Evolutionary conservation across 2,329 filamentous ascomycete genomes (phyloP).

Genomic region (Colletotrichum theobromicola): DNA sequence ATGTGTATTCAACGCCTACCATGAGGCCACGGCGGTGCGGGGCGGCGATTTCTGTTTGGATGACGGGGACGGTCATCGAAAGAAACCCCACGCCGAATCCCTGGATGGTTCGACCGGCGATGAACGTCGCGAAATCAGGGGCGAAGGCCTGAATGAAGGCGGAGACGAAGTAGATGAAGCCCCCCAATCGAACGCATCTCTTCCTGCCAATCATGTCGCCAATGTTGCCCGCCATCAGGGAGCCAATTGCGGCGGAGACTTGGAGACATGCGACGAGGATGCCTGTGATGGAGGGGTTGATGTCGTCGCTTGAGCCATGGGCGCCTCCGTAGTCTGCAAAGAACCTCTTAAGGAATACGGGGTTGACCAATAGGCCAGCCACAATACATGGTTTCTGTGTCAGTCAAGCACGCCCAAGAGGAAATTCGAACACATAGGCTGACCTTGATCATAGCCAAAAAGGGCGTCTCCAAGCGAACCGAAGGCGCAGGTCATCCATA

Average conservation of each 20-base stretch:
- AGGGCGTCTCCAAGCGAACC: background rate
- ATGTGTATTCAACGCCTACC: background rate
- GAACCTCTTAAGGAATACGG: background rate
- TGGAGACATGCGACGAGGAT: background rate
- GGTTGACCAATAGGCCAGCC: background rate
- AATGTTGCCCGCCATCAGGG: background rate
- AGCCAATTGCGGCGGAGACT: background rate
- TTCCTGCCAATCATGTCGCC: background rate
- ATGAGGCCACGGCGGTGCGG: background rate
- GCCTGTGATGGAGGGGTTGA: background rate
- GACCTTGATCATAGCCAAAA: background rate
- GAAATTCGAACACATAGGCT: background rate
- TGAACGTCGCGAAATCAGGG: background rate
- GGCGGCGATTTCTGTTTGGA: background rate
- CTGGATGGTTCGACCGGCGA: background rate
- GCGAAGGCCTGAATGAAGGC: background rate
- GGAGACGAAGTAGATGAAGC: background rate
- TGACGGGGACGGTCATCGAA: background rate
- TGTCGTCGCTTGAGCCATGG: background rate
- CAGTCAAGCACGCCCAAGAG: rapidly evolving
- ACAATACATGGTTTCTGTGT: background rate
- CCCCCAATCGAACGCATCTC: background rate
- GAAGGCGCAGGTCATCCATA: background rate
- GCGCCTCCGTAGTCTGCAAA: background rate
- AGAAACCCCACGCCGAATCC: rapidly evolving